Evolutionary conservation across 371 early-diverging fungal genomes (phyloP).

Genomic region (Funneliformis caledonium): DNA sequence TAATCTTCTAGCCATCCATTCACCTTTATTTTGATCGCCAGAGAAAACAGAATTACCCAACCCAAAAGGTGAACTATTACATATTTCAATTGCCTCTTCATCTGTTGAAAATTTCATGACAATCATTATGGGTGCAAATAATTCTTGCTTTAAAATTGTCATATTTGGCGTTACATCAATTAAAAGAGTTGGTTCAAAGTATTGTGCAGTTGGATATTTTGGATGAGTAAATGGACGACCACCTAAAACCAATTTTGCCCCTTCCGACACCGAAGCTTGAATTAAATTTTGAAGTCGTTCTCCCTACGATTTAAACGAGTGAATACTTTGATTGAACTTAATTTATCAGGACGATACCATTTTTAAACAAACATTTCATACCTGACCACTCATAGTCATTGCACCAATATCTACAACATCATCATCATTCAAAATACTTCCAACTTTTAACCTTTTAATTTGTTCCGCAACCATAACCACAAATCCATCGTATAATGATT

Average conservation of each 20-base stretch:
- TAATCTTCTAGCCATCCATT: conserved; percentile 65
- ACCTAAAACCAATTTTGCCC: conserved; percentile 77
- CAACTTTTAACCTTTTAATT: conserved; percentile 67
- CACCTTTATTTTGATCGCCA: conserved; percentile 65
- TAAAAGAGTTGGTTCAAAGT: conserved; percentile 82
- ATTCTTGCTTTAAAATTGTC: conserved; percentile 77
- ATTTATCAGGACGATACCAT: background rate
- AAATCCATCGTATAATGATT: conserved; percentile 68
- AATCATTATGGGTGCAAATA: conserved; percentile 86
- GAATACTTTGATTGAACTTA: background rate
- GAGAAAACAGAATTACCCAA: conserved; percentile 86
- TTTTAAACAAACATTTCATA: conserved; percentile 40
- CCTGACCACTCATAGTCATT: conserved; percentile 69
- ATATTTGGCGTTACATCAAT: conserved; percentile 75
- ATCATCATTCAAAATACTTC: conserved; percentile 69
- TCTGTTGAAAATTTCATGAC: conserved; percentile 75
- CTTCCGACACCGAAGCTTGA: conserved; percentile 74
- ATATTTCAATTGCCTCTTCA: conserved; percentile 74
- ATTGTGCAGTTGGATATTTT: conserved; percentile 71
- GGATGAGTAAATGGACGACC: conserved; percentile 73
- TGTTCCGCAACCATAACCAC: conserved; percentile 62
- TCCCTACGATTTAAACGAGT: background rate
- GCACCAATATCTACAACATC: conserved; percentile 82
- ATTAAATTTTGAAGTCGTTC: conserved; percentile 45
- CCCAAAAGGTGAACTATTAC: conserved; percentile 76